phyloP scores from a whole-genome alignment of 2,329 filamentous ascomycete genomes.

The Pseudogymnoascus sp. region DNA sequence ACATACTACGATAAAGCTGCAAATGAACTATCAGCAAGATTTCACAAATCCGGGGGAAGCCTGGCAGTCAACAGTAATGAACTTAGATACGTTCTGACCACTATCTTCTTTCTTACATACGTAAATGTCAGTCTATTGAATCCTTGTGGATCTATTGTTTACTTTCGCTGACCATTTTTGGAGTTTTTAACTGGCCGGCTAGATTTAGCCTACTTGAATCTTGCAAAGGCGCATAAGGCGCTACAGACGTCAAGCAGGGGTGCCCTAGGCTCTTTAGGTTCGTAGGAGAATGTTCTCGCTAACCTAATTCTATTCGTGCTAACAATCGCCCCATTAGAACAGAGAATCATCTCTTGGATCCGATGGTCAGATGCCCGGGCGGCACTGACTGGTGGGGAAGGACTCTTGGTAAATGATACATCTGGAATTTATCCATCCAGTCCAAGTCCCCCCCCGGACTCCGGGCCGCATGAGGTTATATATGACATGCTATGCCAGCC shows the following conservation, averaged over 20 bases:
- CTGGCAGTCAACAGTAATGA: not conserved
- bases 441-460: not conserved
- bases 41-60: not conserved
- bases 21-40: not conserved
- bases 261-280: slow-evolving; percentile 9
- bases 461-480: slow-evolving; percentile 39
- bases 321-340: not conserved
- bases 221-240: slow-evolving; percentile 10
- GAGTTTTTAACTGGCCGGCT: slow-evolving; percentile 11
- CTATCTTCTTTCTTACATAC: slow-evolving; percentile 9
- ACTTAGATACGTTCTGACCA: slow-evolving; percentile 10
- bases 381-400: not conserved
- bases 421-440: slow-evolving; percentile 1
- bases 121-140: not conserved
- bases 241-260: slow-evolving; percentile 6
- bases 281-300: not conserved
- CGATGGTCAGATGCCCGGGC: slow-evolving; percentile 9
- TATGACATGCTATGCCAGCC: slow-evolving; percentile 49
- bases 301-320: not conserved
- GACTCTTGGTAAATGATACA: slow-evolving; percentile 11
- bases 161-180: not conserved
- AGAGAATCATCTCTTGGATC: slow-evolving; percentile 6
- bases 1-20: slow-evolving; percentile 3
- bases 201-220: slow-evolving; percentile 9
- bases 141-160: not conserved